Conservation (phyloP, 1,284 basidiomycete species). For the Schizophyllum amplum region DNA sequence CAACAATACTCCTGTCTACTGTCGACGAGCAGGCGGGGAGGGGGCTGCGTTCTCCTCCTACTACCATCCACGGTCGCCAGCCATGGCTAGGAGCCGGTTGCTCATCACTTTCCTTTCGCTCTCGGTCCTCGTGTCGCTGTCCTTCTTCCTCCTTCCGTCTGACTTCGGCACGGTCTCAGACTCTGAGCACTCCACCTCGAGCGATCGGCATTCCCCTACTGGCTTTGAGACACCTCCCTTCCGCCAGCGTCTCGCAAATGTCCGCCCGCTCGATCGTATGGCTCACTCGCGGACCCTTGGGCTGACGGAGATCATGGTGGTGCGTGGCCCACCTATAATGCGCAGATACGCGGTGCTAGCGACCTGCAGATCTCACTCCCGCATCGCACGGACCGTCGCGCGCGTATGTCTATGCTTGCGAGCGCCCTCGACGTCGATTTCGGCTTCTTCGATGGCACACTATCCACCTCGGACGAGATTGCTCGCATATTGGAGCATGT, state of each 20-base stretch:
- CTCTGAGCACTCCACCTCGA: background rate
- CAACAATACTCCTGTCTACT: no score
- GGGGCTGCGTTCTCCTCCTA: no score
- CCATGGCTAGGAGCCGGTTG: background rate
- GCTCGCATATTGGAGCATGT: background rate
- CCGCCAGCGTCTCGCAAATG: background rate
- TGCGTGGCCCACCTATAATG: background rate
- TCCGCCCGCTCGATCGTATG: background rate
- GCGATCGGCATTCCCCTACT: background rate
- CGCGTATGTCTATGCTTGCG: background rate
- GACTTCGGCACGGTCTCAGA: background rate
- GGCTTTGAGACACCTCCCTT: background rate
- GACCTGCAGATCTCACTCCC: background rate
- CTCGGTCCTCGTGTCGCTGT: background rate
- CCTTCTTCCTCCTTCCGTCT: background rate
- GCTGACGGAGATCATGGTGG: background rate
- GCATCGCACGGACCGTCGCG: background rate
- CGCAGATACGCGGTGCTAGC: background rate
- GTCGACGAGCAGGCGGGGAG: no score
- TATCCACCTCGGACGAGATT: background rate
- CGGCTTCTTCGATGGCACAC: background rate
- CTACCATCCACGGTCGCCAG: background rate
- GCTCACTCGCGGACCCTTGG: background rate
- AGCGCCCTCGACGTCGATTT: background rate
- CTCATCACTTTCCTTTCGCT: background rate